These are phyloP conservation scores for Ceratocystis destructans DNA, from an alignment of 2,329 filamentous ascomycete genomes.

Conservation along the genomic window DNA sequence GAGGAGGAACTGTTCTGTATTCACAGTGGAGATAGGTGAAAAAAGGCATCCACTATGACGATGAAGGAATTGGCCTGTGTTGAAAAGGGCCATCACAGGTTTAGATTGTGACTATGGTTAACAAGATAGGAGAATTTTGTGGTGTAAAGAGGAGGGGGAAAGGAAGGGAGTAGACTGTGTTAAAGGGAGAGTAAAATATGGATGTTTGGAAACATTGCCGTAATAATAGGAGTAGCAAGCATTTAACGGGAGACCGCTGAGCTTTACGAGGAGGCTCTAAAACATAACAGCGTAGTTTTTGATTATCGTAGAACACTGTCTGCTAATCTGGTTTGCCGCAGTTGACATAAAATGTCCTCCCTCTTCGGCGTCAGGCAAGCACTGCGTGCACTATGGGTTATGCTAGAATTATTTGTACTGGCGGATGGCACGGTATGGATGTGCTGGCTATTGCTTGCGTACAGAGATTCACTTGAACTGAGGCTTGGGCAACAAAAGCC, in stretches of 20 bases:
- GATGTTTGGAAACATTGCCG: no score
- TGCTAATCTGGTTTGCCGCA: neutral
- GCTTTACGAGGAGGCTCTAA: neutral
- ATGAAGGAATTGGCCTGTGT: neutral
- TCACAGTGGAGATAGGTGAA: neutral
- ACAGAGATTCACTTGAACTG: no score
- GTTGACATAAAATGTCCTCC: neutral
- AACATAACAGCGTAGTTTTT: neutral
- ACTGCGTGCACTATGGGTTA: neutral
- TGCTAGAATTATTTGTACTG: no score
- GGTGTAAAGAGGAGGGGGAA: no score
- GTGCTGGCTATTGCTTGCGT: no score
- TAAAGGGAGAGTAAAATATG: no score
- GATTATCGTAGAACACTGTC: neutral
- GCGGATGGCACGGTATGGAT: no score
- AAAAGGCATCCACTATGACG: neutral
- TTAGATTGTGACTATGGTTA: neutral
- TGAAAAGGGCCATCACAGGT: neutral
- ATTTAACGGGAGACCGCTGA: neutral
- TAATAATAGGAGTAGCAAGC: neutral
- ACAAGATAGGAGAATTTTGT: neutral
- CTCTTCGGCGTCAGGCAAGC: neutral
- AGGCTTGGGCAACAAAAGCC: neutral
- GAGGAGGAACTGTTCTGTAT: neutral
- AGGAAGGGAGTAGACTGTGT: no score